Base-by-base conservation (phyloP, 108 stramenopile species). In the Pelagomonas calceolata region DNA sequence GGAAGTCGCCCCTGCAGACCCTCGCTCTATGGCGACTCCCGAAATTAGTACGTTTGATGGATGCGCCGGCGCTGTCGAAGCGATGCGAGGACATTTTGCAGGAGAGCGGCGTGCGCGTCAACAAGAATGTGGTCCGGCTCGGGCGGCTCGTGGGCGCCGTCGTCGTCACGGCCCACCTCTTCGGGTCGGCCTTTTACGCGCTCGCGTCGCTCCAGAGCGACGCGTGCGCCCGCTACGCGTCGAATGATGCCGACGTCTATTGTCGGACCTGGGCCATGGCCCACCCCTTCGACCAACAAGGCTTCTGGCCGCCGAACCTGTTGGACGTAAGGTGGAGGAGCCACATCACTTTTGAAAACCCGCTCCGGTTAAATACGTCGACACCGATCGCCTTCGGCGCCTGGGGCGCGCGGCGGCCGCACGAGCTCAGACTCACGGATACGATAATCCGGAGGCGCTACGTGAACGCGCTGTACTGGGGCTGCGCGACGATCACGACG, bases 401-500 rank as follows among this genome's bases (percentile, higher is more conserved):
- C 17, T 17, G 29, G 16, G 45, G 51, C 39, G 12, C 69, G 44
- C 45, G 32, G 10, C 35, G 37, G 15, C 37, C 35, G 67, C 67
- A 36, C 67, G 17, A 68, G 67, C 35, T 36, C 15, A n/a, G n/a
- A n/a, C n/a, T n/a, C 64, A 70, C 18, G 76, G 78, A 46, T 76
- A 75, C 75, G 78, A 75, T 4, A 45, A 64, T 79, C 4, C 46
- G 69, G 32, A 71, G 70, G 60, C 73, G 72, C n/a, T 87, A 87
- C 66, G 74, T 73, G 26, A 73, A 75, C n/a, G 73, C 80, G 30
- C 43, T 85, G 0, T 85, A 82, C 68, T 85, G 85, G 85, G 77
- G 82, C 63, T 77, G 78, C 66, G 80, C 82, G 32, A 85, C 85
- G 16, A 70, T 85, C 63, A 81, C 80, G 33, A 85, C 85, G 18